These are phyloP conservation scores for Penicillium pancosmium DNA, from an alignment of 495 filamentous ascomycete genomes.

Conservation along the genomic window DNA sequence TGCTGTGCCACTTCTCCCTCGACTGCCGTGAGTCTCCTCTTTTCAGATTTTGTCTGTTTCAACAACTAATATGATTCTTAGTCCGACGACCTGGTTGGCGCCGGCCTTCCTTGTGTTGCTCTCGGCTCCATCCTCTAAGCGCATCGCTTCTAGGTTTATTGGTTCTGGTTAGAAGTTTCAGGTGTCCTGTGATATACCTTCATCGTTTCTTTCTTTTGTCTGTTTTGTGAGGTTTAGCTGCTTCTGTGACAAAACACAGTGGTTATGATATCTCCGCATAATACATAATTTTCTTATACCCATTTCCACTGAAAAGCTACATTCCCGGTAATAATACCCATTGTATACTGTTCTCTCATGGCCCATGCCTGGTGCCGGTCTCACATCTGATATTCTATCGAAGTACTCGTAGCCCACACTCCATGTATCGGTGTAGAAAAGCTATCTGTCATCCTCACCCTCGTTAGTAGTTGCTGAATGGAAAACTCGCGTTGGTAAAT, in stretches of 20 bases:
- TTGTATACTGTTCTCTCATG: no score
- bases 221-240: slow-evolving; percentile 19
- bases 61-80: slow-evolving; percentile 11
- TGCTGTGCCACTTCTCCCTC: slow-evolving; percentile 49
- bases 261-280: slow-evolving; percentile 16
- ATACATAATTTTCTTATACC: slow-evolving; percentile 20
- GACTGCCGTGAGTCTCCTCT: slow-evolving; percentile 34
- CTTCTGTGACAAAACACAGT: slow-evolving; percentile 15
- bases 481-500: no score
- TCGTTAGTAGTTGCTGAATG: no score
- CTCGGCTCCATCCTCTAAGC: slow-evolving; percentile 36
- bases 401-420: no score
- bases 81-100: slow-evolving; percentile 43
- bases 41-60: background rate
- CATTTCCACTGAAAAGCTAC: background rate
- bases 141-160: slow-evolving; percentile 6
- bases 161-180: slow-evolving; percentile 7
- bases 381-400: no score
- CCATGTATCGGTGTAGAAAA: no score
- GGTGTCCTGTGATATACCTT: slow-evolving; percentile 23
- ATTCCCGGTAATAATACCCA: no score
- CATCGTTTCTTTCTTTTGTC: slow-evolving; percentile 18
- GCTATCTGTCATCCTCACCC: no score
- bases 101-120: slow-evolving; percentile 52
- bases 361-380: no score